Evolutionary conservation across 75 land plant genomes (phyloP).

Genomic region (Isoetes taiwanensis): DNA sequence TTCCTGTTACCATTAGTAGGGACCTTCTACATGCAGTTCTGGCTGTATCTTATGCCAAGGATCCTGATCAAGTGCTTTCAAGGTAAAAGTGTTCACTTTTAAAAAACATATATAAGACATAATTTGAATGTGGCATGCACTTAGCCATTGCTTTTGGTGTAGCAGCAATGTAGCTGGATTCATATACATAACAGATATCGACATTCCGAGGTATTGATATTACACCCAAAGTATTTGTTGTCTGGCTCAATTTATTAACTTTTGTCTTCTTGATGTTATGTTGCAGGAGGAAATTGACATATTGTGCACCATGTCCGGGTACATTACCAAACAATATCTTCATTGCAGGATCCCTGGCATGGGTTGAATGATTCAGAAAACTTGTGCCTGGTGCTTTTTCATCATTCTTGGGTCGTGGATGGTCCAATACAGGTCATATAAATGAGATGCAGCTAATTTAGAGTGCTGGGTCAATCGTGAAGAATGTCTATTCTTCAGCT

Average conservation of each 20-base stretch:
- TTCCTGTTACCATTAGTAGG: slow-evolving; percentile 46
- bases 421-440: too few relatives aligned
- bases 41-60: slow-evolving; percentile 89
- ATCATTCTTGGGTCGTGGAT: too few relatives aligned
- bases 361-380: slow-evolving; percentile 76
- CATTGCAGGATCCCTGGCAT: slow-evolving; percentile 58
- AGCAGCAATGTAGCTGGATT: slow-evolving; percentile 96
- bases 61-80: slow-evolving; percentile 74
- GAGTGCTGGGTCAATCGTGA: too few relatives aligned
- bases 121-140: not conserved
- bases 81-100: slow-evolving; percentile 32
- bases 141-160: not conserved
- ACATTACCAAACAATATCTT: slow-evolving; percentile 61
- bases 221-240: not conserved
- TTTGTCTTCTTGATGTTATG: not conserved
- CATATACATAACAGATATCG: slow-evolving; percentile 78
- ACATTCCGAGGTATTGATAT: slow-evolving; percentile 50
- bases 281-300: slow-evolving; percentile 73
- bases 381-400: too few relatives aligned
- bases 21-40: slow-evolving; percentile 75
- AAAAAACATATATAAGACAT: not conserved
- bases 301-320: slow-evolving; percentile 90
- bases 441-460: too few relatives aligned
- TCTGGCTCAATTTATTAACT: not conserved
- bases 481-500: too few relatives aligned